Base-by-base conservation (phyloP, 495 filamentous ascomycete genomes). In the Aspergillus hancockii region DNA sequence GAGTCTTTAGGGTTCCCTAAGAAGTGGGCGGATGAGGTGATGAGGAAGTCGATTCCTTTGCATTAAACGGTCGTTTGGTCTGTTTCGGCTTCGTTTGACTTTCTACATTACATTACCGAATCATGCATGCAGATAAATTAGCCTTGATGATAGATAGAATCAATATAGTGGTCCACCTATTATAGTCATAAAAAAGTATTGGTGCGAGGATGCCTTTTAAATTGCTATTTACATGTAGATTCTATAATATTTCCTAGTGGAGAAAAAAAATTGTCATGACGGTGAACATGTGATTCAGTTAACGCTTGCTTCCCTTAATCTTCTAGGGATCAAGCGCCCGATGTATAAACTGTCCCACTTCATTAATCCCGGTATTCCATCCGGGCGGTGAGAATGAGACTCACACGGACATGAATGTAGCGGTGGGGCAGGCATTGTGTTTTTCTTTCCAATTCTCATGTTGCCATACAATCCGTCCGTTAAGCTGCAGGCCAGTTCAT, bases 41-140 rank as follows among this genome's bases (percentile, higher is more conserved):
- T 90, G 60, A 77, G 88, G 66, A 69, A 63, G 56, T 87, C 76
- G 65, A 85, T 90, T 64, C 83, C 74, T 18, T 40, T 52, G 54
- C n/a, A 45, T 52, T 21, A 18, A 40, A 13, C 49, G 30, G 38
- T n/a, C 22, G 16, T 36, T 18, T 14, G 2, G 10, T 36, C 21
- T 10, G n/a, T 36, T 25, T 6, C 49, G 18, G 13, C 43, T 31
- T 32, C 49, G 8, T 10, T 21, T 57, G 22, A 18, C 22, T 25
- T 57, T 28, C 5, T 41, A n/a, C 10, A 41, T 18, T 6, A 41
- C 14, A 14, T 13, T 38, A 10, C 13, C 8, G 38, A n/a, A 2
- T 3, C 3, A 18, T 41, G 5, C 16, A n/a, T 41, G 16, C 32
- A 36, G 13, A 3, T 41, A 41, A 3, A 41, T 41, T 16, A n/a